Conservation (phyloP, 148 eudicot species). For the Rhododendron mucronatum region DNA sequence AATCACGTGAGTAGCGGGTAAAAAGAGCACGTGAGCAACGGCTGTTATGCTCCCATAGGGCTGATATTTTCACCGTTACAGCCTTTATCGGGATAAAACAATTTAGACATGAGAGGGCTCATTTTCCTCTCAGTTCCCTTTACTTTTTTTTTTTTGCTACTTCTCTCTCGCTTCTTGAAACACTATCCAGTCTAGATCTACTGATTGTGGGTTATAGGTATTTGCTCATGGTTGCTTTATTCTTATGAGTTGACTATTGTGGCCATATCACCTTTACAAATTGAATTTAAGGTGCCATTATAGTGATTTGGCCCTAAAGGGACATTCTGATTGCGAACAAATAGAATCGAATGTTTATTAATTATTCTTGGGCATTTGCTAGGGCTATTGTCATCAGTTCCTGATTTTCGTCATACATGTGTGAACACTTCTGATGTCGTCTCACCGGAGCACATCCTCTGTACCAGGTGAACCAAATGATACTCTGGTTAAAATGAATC, state of each 20-base stretch:
- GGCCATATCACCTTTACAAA: background rate
- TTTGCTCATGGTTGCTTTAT: background rate
- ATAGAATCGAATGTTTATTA: background rate
- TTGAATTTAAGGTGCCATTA: conserved; percentile 1
- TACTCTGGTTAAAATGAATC: background rate
- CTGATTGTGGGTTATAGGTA: background rate
- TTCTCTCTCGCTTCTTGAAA: background rate
- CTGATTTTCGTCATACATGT: background rate
- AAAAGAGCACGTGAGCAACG: background rate
- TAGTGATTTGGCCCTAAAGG: background rate
- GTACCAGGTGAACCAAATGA: background rate
- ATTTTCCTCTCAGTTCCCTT: background rate
- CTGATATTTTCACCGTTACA: background rate
- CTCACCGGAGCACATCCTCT: background rate
- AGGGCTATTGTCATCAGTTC: background rate
- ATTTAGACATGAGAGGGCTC: background rate
- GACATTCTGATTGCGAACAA: background rate
- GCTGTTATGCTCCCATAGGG: background rate
- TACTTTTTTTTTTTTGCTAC: background rate
- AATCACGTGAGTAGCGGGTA: background rate
- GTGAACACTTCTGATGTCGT: background rate
- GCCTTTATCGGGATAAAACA: background rate
- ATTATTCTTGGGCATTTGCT: background rate
- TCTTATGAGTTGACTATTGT: background rate
- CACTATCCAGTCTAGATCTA: background rate